These are phyloP conservation scores for Sarcocystis neurona DNA, from an alignment of 169 alveolate species.

Conservation along the genomic window DNA sequence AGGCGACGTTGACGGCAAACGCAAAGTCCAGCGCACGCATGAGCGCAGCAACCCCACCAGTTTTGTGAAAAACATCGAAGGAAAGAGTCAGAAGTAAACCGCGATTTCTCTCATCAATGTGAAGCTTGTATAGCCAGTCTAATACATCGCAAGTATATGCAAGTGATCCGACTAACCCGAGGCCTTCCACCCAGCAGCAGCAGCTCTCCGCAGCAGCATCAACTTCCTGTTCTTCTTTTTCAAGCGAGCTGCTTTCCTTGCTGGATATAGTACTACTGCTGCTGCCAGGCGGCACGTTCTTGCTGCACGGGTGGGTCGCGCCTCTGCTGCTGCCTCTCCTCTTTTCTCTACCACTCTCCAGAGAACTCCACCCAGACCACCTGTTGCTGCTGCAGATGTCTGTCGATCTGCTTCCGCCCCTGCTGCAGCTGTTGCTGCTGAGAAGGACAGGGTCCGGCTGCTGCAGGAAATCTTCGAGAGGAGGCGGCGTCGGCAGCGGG, in stretches of 20 bases:
- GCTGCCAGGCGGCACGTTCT: not conserved
- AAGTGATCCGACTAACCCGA: constrained; percentile 24
- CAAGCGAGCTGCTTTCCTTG: no score
- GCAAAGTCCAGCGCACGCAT: constrained; percentile 46
- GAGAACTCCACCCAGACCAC: not conserved
- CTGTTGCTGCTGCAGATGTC: no score
- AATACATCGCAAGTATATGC: constrained; percentile 53
- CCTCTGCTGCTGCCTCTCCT: not conserved
- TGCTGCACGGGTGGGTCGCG: not conserved
- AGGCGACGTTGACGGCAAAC: constrained; percentile 57
- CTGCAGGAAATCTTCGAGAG: not conserved
- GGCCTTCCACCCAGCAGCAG: constrained; percentile 31
- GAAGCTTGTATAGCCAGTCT: constrained; percentile 61
- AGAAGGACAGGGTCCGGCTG: not conserved
- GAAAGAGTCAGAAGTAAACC: constrained; percentile 56
- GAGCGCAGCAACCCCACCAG: constrained; percentile 51
- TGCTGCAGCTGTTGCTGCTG: not conserved
- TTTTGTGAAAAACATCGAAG: constrained; percentile 59
- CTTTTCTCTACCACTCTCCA: not conserved
- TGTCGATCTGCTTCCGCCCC: not conserved
- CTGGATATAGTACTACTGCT: no score
- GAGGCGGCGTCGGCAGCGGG: constrained; percentile 32
- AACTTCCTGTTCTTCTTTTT: not conserved
- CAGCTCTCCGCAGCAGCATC: not conserved
- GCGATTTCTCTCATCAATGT: constrained; percentile 55